Conservation (phyloP, 2,329 filamentous ascomycete species). For the Dactylellina parvicollis region DNA sequence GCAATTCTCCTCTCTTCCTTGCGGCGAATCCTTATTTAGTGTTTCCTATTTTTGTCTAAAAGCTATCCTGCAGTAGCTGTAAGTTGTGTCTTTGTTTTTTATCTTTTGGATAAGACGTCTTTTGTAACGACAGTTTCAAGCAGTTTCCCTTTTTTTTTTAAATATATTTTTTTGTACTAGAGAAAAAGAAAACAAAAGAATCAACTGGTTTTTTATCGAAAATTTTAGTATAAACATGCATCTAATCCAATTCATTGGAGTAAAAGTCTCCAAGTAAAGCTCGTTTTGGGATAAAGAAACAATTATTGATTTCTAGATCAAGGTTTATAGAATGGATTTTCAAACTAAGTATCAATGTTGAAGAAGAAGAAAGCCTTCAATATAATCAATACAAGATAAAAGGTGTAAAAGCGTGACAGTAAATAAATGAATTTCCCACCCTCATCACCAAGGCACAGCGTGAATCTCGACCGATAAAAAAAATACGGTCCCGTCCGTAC, state of each 20-base stretch:
- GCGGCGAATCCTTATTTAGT: background rate
- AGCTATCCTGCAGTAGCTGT: constrained; percentile 12
- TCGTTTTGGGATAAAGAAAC: too few relatives aligned
- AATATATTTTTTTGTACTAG: constrained; percentile 20
- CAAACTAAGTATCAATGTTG: background rate
- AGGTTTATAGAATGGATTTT: background rate
- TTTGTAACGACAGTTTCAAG: constrained; percentile 1
- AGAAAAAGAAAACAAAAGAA: constrained; percentile 41
- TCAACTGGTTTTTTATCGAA: background rate
- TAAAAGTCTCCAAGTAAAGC: too few relatives aligned
- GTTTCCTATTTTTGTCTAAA: background rate
- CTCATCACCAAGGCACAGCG: constrained; percentile 43
- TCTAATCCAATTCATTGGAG: too few relatives aligned
- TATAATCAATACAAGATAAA: too few relatives aligned
- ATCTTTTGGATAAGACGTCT: background rate
- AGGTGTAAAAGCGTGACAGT: background rate
- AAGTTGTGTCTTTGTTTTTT: background rate
- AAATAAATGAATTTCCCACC: constrained; percentile 37
- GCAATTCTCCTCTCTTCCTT: background rate
- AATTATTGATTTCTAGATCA: background rate
- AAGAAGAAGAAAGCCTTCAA: too few relatives aligned
- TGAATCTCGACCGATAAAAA: background rate
- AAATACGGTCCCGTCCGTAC: constrained; percentile 11
- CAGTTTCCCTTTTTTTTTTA: constrained; percentile 3
- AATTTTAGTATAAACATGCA: too few relatives aligned